phyloP scores from a whole-genome alignment of 2,329 filamentous ascomycete species.

The Metarhizium brunneum region DNA sequence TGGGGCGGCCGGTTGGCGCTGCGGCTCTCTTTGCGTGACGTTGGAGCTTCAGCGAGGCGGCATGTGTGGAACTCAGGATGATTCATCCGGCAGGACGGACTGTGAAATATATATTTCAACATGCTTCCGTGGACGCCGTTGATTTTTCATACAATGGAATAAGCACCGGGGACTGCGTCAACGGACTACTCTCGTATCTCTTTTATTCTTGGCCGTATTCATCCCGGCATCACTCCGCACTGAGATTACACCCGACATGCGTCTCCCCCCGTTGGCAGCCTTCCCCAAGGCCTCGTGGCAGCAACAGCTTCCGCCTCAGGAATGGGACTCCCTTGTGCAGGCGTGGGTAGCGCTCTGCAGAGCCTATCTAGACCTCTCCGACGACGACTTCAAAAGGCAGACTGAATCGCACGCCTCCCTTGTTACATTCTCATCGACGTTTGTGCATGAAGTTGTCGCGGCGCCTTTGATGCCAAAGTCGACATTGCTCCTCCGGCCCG shows the following conservation, averaged over 20 bases:
- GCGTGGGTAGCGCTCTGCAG: conserved; percentile 65
- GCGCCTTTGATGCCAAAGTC: conserved; percentile 15
- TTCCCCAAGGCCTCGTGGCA: conserved; percentile 65
- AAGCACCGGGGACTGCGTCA: not conserved
- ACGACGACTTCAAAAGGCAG: conserved; percentile 42
- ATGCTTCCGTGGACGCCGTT: no score
- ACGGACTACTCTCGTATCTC: not conserved
- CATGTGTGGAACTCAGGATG: not conserved
- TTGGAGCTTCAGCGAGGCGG: no score
- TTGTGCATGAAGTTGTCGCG: conserved; percentile 46
- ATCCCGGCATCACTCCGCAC: not conserved
- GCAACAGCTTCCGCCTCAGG: conserved; percentile 52
- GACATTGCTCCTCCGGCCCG: conserved; percentile 47
- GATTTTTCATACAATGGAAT: not conserved
- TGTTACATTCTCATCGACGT: conserved; percentile 32
- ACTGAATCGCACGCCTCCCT: conserved; percentile 50
- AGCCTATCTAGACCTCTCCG: conserved; percentile 51
- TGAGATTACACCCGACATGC: not conserved
- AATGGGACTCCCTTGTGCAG: conserved; percentile 71
- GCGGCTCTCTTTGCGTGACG: not conserved
- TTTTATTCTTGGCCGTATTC: no score
- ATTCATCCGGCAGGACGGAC: not conserved
- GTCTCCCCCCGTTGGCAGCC: conserved; percentile 58
- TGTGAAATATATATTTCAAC: not conserved
- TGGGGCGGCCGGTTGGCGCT: not conserved